Base-by-base conservation (phyloP, 192 early-diverging fungal species). In the Coemansia sp. region DNA sequence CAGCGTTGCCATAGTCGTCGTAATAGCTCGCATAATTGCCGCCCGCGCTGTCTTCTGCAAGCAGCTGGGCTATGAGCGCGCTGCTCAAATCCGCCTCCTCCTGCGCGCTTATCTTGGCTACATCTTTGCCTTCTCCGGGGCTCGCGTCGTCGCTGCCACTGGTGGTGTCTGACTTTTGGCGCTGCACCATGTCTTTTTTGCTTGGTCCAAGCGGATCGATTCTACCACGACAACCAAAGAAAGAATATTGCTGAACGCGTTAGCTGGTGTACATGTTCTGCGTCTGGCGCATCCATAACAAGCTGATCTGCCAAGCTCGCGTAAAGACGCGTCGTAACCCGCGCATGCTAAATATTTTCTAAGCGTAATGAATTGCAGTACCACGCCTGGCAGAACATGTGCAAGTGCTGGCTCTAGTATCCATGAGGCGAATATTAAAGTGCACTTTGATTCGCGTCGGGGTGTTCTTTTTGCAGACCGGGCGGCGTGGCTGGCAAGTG, bases 71-170 rank as follows among this genome's bases (percentile, higher is more conserved):
- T 68, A 93, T 93, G n/a, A 87, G 72, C 4, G 90, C 91, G 37
- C 86, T 87, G 69, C 89, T 90, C 83, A 91, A 83, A 57, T 85
- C 89, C 57, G 90, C 91, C 67, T 93, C 91, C 67, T 93, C 84
- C 55, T 88, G 86, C 20, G 88, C 84, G 6, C 88, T 86, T 47
- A 81, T 81, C 60, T 71, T 64, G 36, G 19, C 40, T 25, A 40
- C 2, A 25, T 6, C 54, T 26, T 22, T 22, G 20, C 20, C 48
- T 15, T 50, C 48, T 9, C 48, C 20, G 10, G 20, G 20, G 19
- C 19, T 21, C 9, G 19, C 48, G 20, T 50, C 20, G 3, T 17
- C 48, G n/a, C 8, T 50, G 48, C 19, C n/a, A 19, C n/a, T 17
- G 15, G 40, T n/a, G 0, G n/a, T 17, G 19, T 50, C 19, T 19